These are phyloP conservation scores for Omphalotus guepiniiformis DNA, from an alignment of 768 basidiomycete species.

Conservation along the genomic window DNA sequence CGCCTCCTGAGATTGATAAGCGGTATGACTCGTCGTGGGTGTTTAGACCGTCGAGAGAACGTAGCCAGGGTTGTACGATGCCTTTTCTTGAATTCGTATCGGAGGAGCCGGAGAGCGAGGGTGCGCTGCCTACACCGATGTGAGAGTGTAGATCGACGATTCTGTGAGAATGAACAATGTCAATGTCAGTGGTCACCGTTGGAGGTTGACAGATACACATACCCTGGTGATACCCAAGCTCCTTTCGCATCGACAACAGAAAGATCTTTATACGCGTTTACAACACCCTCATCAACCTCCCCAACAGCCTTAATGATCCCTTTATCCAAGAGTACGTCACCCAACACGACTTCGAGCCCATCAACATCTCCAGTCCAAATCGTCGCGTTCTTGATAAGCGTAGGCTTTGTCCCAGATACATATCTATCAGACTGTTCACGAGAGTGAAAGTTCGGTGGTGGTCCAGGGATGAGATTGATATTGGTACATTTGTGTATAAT, in stretches of 20 bases:
- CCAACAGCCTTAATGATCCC: conserved; percentile 55
- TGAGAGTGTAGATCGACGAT: conserved; percentile 46
- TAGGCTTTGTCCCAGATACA: conserved; percentile 55
- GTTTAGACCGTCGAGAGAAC: conserved; percentile 55
- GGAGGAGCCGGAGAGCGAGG: conserved; percentile 26
- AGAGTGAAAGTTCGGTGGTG: conserved; percentile 37
- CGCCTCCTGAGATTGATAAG: conserved; percentile 49
- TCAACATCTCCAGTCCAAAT: conserved; percentile 55
- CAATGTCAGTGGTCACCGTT: conserved; percentile 9
- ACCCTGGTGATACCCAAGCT: conserved; percentile 74
- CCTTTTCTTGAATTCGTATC: conserved; percentile 40
- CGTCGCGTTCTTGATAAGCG: conserved; percentile 68
- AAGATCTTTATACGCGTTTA: conserved; percentile 15
- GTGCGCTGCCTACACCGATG: conserved; percentile 19
- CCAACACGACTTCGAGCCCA: conserved; percentile 52
- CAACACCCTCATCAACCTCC: conserved; percentile 29
- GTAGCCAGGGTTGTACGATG: conserved; percentile 51
- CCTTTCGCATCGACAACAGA: conserved; percentile 49
- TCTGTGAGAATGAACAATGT: conserved; percentile 12
- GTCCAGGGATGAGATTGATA: conserved; percentile 42
- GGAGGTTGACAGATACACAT: conserved; percentile 25
- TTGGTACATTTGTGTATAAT: conserved; percentile 50
- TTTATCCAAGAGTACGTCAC: conserved; percentile 56
- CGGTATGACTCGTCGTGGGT: conserved; percentile 52
- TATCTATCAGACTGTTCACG: conserved; percentile 56